Base-by-base conservation (phyloP, 202 grass and related monocot species). In the Schoenoplectus tabernaemontani region DNA sequence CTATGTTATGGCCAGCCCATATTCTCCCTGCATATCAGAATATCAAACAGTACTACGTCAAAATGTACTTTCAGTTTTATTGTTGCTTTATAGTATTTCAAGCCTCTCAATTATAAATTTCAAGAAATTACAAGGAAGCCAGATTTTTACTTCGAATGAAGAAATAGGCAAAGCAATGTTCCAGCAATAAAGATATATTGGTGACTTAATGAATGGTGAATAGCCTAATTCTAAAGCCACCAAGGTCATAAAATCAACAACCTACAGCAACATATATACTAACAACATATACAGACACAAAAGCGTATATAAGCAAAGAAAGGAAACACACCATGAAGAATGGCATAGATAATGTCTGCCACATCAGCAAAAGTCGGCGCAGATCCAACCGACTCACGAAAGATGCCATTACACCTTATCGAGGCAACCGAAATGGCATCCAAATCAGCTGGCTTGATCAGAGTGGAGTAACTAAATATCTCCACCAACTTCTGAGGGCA, bases 1-100 rank as follows among this genome's bases (percentile, higher is more conserved):
- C 67, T 50, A 98, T 95, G 81, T 98, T 98, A 84, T 98, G 95
- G 58, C 95, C 95, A 9, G 95, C 95, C 95, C 95, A 98, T 9
- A 90, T 81, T 51, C 91, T 82, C 43, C 91, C 95, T 98, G 81
- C 56, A 4, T 58, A 82, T 78, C 24, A n/a, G 23, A 74, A 32
- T 15, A 74, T 28, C 28, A 50, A 16, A 48, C 10, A 71, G 11
- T 72, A 50, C 23, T 50, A 30, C 32, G n/a, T 16, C 54, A 57
- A 57, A 9, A 57, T 57, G 54, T 7, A 20, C 28, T 38, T 13
- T 71, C 22, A 42, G 12, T 47, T 39, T 10, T 17, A 39, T 38
- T 65, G 7, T 69, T 44, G 8, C 19, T 69, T 42, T 44, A 8
- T 44, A 23, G 19, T 44, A 44, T 74, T 44, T 74, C 24, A 74